Conservation (phyloP, 192 early-diverging fungal genomes). For the Anaeromyces robustus region DNA sequence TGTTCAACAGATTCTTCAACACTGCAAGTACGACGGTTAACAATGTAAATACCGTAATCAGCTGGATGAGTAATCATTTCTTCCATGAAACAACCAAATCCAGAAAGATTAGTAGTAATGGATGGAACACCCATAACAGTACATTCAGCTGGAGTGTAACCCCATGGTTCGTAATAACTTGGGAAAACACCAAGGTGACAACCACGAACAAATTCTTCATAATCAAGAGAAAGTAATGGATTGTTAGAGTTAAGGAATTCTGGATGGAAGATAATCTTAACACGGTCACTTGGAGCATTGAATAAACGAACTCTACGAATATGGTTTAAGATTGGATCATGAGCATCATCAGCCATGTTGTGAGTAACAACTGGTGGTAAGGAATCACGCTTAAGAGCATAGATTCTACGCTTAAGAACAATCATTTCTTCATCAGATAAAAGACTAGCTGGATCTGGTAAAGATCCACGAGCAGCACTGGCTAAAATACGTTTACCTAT, state of each 20-base stretch:
- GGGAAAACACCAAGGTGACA: conserved; percentile 95
- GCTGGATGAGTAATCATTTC: conserved; percentile 75
- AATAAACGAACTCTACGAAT: conserved; percentile 67
- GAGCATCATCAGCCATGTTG: conserved; percentile 75
- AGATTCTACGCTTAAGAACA: conserved; percentile 84
- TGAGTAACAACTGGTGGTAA: conserved; percentile 92
- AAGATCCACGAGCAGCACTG: conserved; percentile 57
- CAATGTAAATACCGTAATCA: conserved; percentile 96
- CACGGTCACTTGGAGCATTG: conserved; percentile 79
- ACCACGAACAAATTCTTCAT: conserved; percentile 96
- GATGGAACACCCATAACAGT: conserved; percentile 96
- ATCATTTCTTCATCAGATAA: conserved; percentile 74
- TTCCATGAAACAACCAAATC: conserved; percentile 96
- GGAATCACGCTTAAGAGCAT: conserved; percentile 69
- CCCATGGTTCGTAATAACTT: conserved; percentile 92
- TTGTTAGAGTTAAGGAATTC: conserved; percentile 94
- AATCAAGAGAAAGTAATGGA: conserved; percentile 82
- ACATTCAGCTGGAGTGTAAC: conserved; percentile 95
- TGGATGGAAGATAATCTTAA: conserved; percentile 97
- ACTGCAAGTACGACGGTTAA: conserved; percentile 80
- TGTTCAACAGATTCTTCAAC: conserved; percentile 86
- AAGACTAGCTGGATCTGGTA: conserved; percentile 53
- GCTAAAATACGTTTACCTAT: conserved; percentile 85
- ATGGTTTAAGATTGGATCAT: conserved; percentile 73
- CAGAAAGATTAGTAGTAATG: conserved; percentile 90